Evolutionary conservation across 306 rosid species (phyloP), one percentile per base, ranked within the genome.

Genomic region (Pueraria montana): DNA sequence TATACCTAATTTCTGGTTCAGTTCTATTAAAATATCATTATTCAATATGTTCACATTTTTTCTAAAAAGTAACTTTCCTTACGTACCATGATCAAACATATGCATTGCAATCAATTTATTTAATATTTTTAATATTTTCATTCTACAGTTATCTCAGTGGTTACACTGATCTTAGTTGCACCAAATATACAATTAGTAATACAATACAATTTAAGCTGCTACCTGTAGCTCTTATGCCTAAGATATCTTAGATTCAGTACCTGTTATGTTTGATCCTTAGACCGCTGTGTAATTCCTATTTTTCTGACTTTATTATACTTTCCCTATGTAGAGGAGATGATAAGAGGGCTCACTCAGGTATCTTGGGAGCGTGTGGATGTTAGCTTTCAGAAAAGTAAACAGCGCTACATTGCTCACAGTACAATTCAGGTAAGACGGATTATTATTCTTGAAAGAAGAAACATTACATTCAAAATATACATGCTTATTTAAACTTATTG

Each of bases 301-400:
- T 49, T 82, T 73, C 64, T 49, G 30, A 55, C 52, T 72, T 78
- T 71, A 64, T 40, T 63, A 46, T 24, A 45, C 24, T 84, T 79
- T 68, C 50, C 70, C 36, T 58, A 7, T 84, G 87, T 48, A 96
- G 99, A 96, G 91, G 91, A 84, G 83, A 93, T 96, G 98, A 88
- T 96, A 83, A 89, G 90, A 80, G 99, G 99, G 59, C 98, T 93
- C 80, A 92, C 89, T 50, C 91, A 83, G 83, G 97, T 93, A 72
- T 89, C 90, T 17, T 96, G 99, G 99, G 97, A 90, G 83, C 96
- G 99, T 52, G 97, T 96, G 59, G 97, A 96, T 88, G 98, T 96
- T 72, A 96, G 99, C 86, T 96, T 96, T 85, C 91, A 76, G 8
- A 92, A 89, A 66, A 96, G 98, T 87, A 87, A 74, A 84, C 98